Conservation (phyloP, 2,329 filamentous ascomycete genomes). For the Phoma sp. region DNA sequence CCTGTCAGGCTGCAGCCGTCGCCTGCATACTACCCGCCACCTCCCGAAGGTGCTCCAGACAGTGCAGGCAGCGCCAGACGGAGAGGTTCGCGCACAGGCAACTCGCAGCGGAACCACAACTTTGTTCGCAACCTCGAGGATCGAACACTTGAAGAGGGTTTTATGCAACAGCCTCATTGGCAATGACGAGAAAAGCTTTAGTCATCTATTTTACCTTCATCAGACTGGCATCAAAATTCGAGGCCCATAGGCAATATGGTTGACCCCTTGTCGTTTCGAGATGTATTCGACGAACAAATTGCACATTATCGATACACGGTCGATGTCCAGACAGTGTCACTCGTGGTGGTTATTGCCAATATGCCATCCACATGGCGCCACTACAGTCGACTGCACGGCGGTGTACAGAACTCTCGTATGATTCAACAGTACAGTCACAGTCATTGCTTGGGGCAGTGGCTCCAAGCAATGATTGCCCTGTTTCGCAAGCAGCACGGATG, state of each 20-base stretch:
- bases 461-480: neutral
- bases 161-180: constrained; percentile 75
- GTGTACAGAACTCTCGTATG: constrained; percentile 9
- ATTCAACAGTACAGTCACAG: neutral
- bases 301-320: neutral
- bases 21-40: constrained; percentile 95
- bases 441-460: neutral
- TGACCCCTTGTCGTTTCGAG: constrained; percentile 19
- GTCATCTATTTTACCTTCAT: neutral
- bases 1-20: constrained; percentile 94
- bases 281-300: neutral
- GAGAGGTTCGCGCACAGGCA: constrained; percentile 74
- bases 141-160: constrained; percentile 90
- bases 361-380: neutral
- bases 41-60: constrained; percentile 79
- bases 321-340: neutral
- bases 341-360: neutral
- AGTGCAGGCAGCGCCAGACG: constrained; percentile 70
- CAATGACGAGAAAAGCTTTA: constrained; percentile 52
- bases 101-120: constrained; percentile 71
- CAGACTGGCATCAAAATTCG: constrained; percentile 8
- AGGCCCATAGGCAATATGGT: neutral
- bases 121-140: constrained; percentile 96
- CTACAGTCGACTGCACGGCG: constrained; percentile 4
- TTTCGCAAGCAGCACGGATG: neutral